Evolutionary conservation across 257 asterid species (phyloP), one percentile per base, ranked within the genome.

Genomic region (Solanum tacnaense): DNA sequence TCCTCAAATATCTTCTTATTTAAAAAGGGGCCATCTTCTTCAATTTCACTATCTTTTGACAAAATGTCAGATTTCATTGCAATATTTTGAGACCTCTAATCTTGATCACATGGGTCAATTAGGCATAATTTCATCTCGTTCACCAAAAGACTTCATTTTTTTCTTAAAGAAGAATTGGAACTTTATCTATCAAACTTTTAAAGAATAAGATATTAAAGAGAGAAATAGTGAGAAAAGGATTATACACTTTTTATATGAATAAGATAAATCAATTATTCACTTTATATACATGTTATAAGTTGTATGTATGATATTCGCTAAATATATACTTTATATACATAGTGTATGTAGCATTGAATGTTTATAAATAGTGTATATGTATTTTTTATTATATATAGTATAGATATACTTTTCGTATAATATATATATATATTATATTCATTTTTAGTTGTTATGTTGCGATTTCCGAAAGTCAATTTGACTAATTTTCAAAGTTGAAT

Each of bases 1-100:
- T 52, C 62, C 62, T 52, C 23, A 52, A 6, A 20, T 16, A 52
- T 16, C 62, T 52, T 52, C 23, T 90, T 94, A 5, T 94, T 98
- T 21, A 92, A 84, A 78, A 96, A 94, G 4, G 96, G 96, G 71
- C 93, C 98, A 9, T 95, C 98, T n/a, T 96, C 98, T 38, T 96
- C 98, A 7, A 90, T 58, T 25, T 93, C 95, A 86, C 93, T 90
- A 7, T 89, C 92, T 68, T 88, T 94, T 6, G 92, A 94, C 9
- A 93, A 35, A 8, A 86, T 2, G 89, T 93, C 95, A 70, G 96
- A 94, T 87, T 88, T 93, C 27, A 74, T 67, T 39, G 68, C 58
- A 65, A 79, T 10, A 87, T 91, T 85, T 46, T 90, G 90, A 23
- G 93, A 91, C 84, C 87, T 93, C 78, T n/a, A 92, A 29, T 76